phyloP scores from a whole-genome alignment of 2,329 filamentous ascomycete genomes.

The Aureobasidium sp. region DNA sequence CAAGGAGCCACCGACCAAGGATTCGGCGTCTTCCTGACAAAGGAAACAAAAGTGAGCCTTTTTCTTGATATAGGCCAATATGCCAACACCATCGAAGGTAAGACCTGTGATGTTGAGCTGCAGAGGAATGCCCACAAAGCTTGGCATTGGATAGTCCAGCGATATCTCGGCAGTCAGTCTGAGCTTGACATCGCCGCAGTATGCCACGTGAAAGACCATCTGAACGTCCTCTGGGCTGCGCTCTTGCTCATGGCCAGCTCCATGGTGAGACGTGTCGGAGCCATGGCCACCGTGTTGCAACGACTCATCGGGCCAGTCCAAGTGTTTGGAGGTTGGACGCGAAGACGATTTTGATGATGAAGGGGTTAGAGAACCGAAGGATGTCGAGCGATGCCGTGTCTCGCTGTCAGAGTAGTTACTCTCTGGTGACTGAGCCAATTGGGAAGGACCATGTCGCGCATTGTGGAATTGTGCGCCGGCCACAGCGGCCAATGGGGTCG shows the following conservation, averaged over 20 bases:
- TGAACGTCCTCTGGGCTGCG: slow-evolving; percentile 80
- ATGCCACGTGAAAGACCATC: slow-evolving; percentile 82
- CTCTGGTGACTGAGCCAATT: slow-evolving; percentile 9
- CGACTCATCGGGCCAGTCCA: slow-evolving; percentile 19
- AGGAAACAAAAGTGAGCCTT: slow-evolving; percentile 90
- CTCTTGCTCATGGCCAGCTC: slow-evolving; percentile 40
- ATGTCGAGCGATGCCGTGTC: slow-evolving; percentile 24
- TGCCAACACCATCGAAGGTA: slow-evolving; percentile 89
- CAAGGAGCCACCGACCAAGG: slow-evolving; percentile 41
- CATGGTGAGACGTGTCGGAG: not conserved
- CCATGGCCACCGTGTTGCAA: slow-evolving; percentile 14
- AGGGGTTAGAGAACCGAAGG: slow-evolving; percentile 40
- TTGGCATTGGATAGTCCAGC: slow-evolving; percentile 96
- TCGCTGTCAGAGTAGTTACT: slow-evolving; percentile 28
- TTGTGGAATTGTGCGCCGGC: slow-evolving; percentile 59
- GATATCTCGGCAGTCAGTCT: slow-evolving; percentile 91
- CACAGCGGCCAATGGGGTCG: slow-evolving; percentile 71
- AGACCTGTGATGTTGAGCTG: slow-evolving; percentile 92
- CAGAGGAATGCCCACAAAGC: slow-evolving; percentile 90
- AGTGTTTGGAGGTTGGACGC: slow-evolving; percentile 35
- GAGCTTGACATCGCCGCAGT: slow-evolving; percentile 78
- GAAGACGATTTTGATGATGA: slow-evolving; percentile 36
- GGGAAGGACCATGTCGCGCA: slow-evolving; percentile 23
- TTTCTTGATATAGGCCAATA: slow-evolving; percentile 83
- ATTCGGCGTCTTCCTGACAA: slow-evolving; percentile 79